Evolutionary conservation across 257 asterid genomes (phyloP), one percentile per base, ranked within the genome.

Genomic region (Thymus quinquecostatus): DNA sequence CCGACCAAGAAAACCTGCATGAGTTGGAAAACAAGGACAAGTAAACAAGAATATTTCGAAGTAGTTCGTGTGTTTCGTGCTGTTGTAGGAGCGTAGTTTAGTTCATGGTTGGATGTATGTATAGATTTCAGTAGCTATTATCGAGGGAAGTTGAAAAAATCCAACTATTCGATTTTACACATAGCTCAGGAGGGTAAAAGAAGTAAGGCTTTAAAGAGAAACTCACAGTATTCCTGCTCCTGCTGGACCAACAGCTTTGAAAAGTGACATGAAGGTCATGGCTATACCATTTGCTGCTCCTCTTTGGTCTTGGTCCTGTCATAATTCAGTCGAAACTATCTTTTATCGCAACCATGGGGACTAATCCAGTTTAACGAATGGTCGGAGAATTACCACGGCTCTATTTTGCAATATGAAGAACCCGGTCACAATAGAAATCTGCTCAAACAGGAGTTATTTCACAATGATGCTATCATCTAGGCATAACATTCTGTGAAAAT

Each of bases 251-350:
- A 70, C 62, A 3, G 97, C 89, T 77, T 86, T 89, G 82, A 77
- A 89, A 59, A 87, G 75, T 45, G 96, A 91, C 97, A 89, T 84
- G 21, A 84, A 76, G 51, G 87, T 80, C 92, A 91, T 86, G 49
- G 97, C 82, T 45, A 91, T 72, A 49, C 97, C 97, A 73, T 91
- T 91, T 40, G 97, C 97, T 69, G 95, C 95, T 54, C 97, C 97
- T 82, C 97, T 87, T 82, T 91, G 95, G 61, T 86, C 82, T 78
- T 89, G 97, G 49, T 86, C 78, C 96, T 91, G 84, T 29, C 9
- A 8, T 47, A 69, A 72, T 59, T 36, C 5, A 36, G 3, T 36
- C 40, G 40, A 36, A 36, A 36, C 40, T 2, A 4, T 36, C 40
- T 0, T 36, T 36, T 36, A 36, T 36, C 40, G 5, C 40, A 36